Percentiles rank a stretch among this genome's conserved stretches.
Conservation (phyloP, 164 flowering plant genomes). For the Vitis amurensis region DNA sequence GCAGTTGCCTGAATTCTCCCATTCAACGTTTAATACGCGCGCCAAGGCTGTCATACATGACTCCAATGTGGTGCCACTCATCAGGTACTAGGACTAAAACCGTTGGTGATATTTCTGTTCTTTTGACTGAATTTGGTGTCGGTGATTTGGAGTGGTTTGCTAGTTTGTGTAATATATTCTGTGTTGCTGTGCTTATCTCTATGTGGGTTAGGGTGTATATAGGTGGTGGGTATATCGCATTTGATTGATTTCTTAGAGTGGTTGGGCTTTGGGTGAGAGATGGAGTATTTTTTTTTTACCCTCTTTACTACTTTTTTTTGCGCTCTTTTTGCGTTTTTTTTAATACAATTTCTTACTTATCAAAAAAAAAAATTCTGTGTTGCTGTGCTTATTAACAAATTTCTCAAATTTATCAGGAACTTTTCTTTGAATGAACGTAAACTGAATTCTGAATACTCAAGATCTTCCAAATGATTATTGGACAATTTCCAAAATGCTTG, state of each 20-base stretch:
- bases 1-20: constrained; percentile 46
- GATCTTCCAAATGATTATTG: too few species aligned
- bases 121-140: background rate
- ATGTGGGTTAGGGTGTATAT: too few species aligned
- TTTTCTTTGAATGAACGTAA: background rate
- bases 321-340: too few species aligned
- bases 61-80: constrained; percentile 65
- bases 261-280: too few species aligned
- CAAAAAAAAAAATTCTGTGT: background rate
- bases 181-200: background rate
- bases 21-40: constrained; percentile 58
- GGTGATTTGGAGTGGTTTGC: background rate
- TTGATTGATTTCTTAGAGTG: too few species aligned
- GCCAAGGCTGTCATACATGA: constrained; percentile 54
- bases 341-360: too few species aligned
- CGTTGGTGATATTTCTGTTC: background rate
- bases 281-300: too few species aligned
- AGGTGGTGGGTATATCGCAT: too few species aligned
- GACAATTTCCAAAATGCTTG: too few species aligned
- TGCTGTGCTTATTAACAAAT: background rate
- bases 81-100: constrained; percentile 48
- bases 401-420: background rate
- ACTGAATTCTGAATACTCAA: background rate
- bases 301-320: too few species aligned
- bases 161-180: background rate